Percentiles rank a stretch among this genome's conserved stretches.
Evolutionary conservation across 169 alveolate species (phyloP).

Genomic region (Plasmodium blacklocki): DNA sequence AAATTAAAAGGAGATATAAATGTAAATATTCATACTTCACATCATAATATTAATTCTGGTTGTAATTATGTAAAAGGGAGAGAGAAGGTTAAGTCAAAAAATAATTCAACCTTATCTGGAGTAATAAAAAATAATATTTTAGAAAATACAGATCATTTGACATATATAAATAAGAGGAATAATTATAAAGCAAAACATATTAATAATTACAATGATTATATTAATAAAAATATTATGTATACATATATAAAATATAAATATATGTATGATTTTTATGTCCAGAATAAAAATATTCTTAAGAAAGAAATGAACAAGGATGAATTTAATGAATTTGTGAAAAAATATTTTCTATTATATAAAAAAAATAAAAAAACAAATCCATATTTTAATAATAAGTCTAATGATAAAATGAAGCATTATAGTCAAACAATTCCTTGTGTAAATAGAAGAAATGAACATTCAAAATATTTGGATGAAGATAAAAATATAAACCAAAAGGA

Average conservation of each 20-base stretch:
- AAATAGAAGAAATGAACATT: slow-evolving; percentile 3
- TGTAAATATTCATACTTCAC: not conserved
- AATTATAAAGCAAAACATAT: not conserved
- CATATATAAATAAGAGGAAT: not conserved
- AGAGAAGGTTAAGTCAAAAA: not conserved
- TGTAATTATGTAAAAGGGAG: too few relatives aligned
- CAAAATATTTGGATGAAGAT: not conserved
- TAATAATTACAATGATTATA: slow-evolving; percentile 15
- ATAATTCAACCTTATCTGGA: not conserved
- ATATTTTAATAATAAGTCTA: not conserved
- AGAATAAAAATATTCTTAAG: slow-evolving; percentile 20
- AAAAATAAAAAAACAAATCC: not conserved
- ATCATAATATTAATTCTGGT: too few relatives aligned
- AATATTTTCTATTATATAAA: slow-evolving; percentile 14
- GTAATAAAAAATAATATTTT: not conserved
- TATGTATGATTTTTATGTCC: slow-evolving; percentile 51
- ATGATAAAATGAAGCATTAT: not conserved
- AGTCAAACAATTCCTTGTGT: not conserved
- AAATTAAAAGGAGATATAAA: slow-evolving; percentile 10
- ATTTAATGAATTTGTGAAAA: slow-evolving; percentile 20
- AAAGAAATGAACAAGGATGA: slow-evolving; percentile 27
- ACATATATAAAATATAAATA: slow-evolving; percentile 48
- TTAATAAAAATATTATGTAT: slow-evolving; percentile 33
- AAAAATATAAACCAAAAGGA: not conserved
- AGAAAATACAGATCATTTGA: not conserved